These are phyloP conservation scores for Cenchrus fungigraminus DNA, from an alignment of 176 grass and related monocot species.

Conservation along the genomic window DNA sequence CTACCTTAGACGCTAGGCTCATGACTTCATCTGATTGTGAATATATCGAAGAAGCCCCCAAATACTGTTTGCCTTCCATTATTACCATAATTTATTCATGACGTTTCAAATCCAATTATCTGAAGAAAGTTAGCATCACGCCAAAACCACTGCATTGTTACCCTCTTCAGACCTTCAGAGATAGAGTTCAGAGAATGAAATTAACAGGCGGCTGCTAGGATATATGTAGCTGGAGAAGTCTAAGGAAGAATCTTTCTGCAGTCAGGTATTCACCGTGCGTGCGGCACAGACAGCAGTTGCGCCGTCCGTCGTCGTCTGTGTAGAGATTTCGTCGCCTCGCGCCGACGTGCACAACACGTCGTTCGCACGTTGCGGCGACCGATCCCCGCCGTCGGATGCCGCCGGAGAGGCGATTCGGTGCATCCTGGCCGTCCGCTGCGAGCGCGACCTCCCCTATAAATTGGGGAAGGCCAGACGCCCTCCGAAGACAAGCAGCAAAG, in stretches of 20 bases:
- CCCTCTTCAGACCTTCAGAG: constrained; percentile 37
- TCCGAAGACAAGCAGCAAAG: constrained; percentile 2
- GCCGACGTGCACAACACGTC: constrained; percentile 30
- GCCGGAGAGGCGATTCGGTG: not conserved
- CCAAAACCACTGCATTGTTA: constrained; percentile 4
- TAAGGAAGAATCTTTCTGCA: not conserved
- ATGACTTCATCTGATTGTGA: constrained; percentile 4
- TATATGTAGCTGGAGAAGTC: not conserved
- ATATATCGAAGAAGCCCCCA: constrained; percentile 21
- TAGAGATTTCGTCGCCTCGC: not conserved
- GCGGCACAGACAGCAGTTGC: not conserved
- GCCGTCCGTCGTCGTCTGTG: constrained; percentile 6
- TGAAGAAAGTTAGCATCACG: not conserved
- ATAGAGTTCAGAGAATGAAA: not conserved
- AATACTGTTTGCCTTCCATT: constrained; percentile 45
- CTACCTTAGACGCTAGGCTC: constrained; percentile 30
- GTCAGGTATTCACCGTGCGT: not conserved
- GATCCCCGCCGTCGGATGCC: constrained; percentile 23
- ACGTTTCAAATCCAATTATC: constrained; percentile 30
- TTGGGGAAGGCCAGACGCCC: not conserved
- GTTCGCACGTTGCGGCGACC: not conserved
- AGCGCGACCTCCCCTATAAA: constrained; percentile 39
- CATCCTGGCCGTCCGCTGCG: constrained; percentile 34
- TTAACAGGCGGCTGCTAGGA: not conserved
- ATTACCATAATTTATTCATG: constrained; percentile 46